Evolutionary conservation across 768 basidiomycete species (phyloP), one percentile per base, ranked within the genome.

Genomic region (Chlorophyllum brunneum): DNA sequence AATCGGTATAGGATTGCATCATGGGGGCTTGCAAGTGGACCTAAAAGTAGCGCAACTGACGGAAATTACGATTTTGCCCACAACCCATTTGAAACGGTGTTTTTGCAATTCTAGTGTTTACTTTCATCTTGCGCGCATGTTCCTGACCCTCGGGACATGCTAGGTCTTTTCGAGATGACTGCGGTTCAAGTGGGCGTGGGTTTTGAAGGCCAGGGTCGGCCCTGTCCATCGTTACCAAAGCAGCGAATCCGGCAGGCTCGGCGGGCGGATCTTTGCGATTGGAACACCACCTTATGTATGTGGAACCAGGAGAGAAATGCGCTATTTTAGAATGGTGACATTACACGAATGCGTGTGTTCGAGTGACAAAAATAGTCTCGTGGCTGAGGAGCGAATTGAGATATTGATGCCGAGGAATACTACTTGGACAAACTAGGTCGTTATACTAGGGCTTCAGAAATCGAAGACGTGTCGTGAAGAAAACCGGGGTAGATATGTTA

Each of bases 221-320:
- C 30, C 15, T 4, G 7, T 5, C 2, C 16, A 15, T 36, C 16
- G 34, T 7, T 5, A 36, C 9, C 15, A 31, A 15, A 15, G 34
- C 15, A 3, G 16, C 16, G 34, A 36, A 36, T 36, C 16, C 15
- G 13, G 34, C 15, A n/a, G 30, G 34, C 15, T 40, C 13, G 34
- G 15, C 48, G 48, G 50, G 26, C 43, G 43, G 43, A 46, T 45
- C 43, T 46, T 45, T 46, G 51, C 51, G 41, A 33, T 27, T 13
- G 9, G 13, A 34, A 5, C 41, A 23, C 16, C 23, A 29, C 16
- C 23, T 43, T 26, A 4, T 24, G 31, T 3, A n/a, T 8, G 47
- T 34, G 31, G 42, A 37, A 43, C 18, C 29, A 51, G 26, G 22
- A 36, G 33, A 52, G 22, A 26, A 16, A 43, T 27, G 22, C 37